Percentiles rank a stretch among this genome's conserved stretches.
These are phyloP conservation scores for Apiospora malaysiana DNA, from an alignment of 2,329 filamentous ascomycete genomes.

Conservation along the genomic window DNA sequence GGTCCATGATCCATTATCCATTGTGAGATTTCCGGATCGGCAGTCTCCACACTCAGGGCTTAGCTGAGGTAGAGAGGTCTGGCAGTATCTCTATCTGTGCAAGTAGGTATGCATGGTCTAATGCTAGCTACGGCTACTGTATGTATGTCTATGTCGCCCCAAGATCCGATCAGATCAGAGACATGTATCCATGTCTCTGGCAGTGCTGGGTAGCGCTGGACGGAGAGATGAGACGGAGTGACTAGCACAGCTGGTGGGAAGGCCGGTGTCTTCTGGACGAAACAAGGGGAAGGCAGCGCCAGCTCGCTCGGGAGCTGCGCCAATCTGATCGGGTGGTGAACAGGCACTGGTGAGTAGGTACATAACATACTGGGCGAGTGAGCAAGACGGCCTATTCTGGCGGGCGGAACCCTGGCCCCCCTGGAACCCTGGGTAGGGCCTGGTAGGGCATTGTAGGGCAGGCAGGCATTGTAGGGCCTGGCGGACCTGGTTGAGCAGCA, in stretches of 20 bases:
- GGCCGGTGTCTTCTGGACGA: conserved; percentile 13
- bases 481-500: too few relatives aligned
- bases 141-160: background rate
- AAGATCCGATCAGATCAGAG: background rate
- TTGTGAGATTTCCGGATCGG: conserved; percentile 8
- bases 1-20: too few relatives aligned
- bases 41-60: conserved; percentile 13
- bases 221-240: conserved; percentile 12
- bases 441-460: too few relatives aligned
- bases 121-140: background rate
- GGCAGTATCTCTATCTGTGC: background rate
- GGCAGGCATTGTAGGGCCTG: too few relatives aligned
- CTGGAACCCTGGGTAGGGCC: too few relatives aligned
- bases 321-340: background rate
- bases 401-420: conserved; percentile 1
- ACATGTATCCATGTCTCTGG: background rate
- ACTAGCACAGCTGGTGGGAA: background rate
- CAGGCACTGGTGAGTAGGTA: too few relatives aligned
- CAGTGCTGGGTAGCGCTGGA: background rate
- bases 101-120: background rate
- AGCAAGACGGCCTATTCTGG: background rate
- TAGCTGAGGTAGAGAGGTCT: conserved; percentile 7
- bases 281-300: conserved; percentile 1
- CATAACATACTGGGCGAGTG: too few relatives aligned
- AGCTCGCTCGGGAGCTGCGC: background rate